Evolutionary conservation across 257 asterid genomes (phyloP).

Genomic region (Forsythia viridissima): DNA sequence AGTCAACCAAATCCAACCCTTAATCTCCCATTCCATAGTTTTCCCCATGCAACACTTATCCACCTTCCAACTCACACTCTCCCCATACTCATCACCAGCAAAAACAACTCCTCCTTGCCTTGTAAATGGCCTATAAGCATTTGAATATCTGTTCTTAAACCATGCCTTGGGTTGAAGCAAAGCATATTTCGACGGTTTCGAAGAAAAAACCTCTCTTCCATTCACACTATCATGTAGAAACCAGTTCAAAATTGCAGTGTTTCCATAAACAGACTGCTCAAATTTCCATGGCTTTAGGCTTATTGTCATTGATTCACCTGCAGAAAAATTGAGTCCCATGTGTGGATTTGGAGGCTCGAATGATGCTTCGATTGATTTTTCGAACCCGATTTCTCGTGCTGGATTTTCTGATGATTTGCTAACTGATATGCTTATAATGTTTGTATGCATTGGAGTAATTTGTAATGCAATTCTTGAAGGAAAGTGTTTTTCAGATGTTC

Average conservation of each 20-base stretch:
- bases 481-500: constrained; percentile 49
- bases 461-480: constrained; percentile 76
- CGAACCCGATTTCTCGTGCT: constrained; percentile 49
- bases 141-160: constrained; percentile 84
- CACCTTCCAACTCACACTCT: constrained; percentile 76
- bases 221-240: constrained; percentile 69
- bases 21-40: constrained; percentile 81
- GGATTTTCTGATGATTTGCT: constrained; percentile 81
- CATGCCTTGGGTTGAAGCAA: constrained; percentile 71
- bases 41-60: constrained; percentile 55
- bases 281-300: constrained; percentile 85
- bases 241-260: constrained; percentile 63
- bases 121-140: constrained; percentile 64
- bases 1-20: constrained; percentile 81
- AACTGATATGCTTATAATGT: constrained; percentile 63
- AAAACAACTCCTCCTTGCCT: constrained; percentile 81
- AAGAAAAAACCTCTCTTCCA: constrained; percentile 82
- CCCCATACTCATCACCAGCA: constrained; percentile 91
- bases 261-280: constrained; percentile 74
- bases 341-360: constrained; percentile 55
- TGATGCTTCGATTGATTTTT: constrained; percentile 62
- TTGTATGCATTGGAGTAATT: constrained; percentile 64
- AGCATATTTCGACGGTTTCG: constrained; percentile 71
- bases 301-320: constrained; percentile 56
- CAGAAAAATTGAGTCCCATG: constrained; percentile 60